Percentiles rank a stretch among this genome's conserved stretches.
These are phyloP conservation scores for Backusella australiensis DNA, from an alignment of 192 early-diverging fungal genomes.

Conservation along the genomic window DNA sequence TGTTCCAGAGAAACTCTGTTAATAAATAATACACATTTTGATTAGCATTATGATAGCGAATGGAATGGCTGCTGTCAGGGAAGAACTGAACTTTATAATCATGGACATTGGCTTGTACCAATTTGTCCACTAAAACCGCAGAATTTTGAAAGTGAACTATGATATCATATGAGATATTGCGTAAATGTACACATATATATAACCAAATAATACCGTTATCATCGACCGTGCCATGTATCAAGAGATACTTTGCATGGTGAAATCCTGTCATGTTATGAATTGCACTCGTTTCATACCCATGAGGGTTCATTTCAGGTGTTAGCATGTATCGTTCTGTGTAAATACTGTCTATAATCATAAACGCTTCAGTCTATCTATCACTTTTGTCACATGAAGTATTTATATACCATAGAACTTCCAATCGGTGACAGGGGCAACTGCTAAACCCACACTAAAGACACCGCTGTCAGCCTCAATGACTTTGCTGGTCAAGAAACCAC, in stretches of 20 bases:
- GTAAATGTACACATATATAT: background rate
- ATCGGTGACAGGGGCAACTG: conserved; percentile 95
- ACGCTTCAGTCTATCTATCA: background rate
- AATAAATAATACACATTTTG: conserved; percentile 43
- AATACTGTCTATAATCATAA: conserved; percentile 59
- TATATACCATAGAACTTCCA: conserved; percentile 63
- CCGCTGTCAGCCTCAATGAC: conserved; percentile 81
- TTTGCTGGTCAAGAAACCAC: conserved; percentile 85
- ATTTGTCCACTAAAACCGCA: conserved; percentile 65
- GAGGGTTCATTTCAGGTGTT: conserved; percentile 71
- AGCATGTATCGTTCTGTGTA: conserved; percentile 98
- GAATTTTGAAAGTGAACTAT: conserved; percentile 91
- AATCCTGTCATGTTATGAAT: conserved; percentile 83
- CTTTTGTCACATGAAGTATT: background rate
- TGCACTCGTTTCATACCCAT: conserved; percentile 76
- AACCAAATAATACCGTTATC: conserved; percentile 54
- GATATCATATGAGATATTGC: background rate
- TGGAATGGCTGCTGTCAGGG: conserved; percentile 89
- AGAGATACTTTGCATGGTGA: conserved; percentile 68
- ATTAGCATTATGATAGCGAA: conserved; percentile 72
- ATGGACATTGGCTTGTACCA: conserved; percentile 70
- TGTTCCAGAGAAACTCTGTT: conserved; percentile 34
- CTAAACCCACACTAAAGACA: conserved; percentile 80
- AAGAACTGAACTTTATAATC: conserved; percentile 82
- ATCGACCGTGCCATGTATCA: conserved; percentile 91